Base-by-base conservation (phyloP, 176 grass and related monocot species). In the Typha latifolia region DNA sequence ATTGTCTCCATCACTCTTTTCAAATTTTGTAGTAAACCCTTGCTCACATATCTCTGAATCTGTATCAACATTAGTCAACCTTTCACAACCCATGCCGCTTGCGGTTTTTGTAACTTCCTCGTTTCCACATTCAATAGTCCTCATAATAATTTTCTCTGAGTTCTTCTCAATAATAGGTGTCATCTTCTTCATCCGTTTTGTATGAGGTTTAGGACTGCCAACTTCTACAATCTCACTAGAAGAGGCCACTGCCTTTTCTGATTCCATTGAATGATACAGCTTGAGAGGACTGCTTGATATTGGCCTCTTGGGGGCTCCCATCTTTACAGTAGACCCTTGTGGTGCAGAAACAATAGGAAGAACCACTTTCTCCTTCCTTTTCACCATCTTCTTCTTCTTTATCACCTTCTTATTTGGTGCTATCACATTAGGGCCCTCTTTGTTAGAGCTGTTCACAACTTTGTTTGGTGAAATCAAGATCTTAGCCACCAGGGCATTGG, bases 181-280 rank as follows among this genome's bases (percentile, higher is more conserved):
- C 64, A 79, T 79, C 72, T 85, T 85, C 49, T 78, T 80, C 48
- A 82, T 78, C 64, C 80, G 83, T 71, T 81, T 86, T 15, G 48
- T 50, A 75, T 69, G 66, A 77, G 72, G 19, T 15, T 53, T 49
- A 73, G 79, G 10, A 22, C 48, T 63, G 23, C 57, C 67, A 70
- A 72, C 66, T 64, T 66, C 32, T 48, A 24, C 34, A 63, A 62
- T 69, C 61, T 61, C 74, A 63, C 15, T 71, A 64, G 55, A 68
- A 66, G 81, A 80, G 62, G 21, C 62, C 0, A n/a, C 16, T 8
- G 34, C 52, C 31, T 75, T 65, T 53, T 9, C 62, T 56, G 49
- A 66, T 27, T 37, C n/a, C 53, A 16, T 4, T 66, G 16, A 47
- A 63, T 48, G 75, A 50, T 81, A 73, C 62, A 69, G 49, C 69